Conservation (phyloP, 2,329 filamentous ascomycete species). For the Didymella glomerata region DNA sequence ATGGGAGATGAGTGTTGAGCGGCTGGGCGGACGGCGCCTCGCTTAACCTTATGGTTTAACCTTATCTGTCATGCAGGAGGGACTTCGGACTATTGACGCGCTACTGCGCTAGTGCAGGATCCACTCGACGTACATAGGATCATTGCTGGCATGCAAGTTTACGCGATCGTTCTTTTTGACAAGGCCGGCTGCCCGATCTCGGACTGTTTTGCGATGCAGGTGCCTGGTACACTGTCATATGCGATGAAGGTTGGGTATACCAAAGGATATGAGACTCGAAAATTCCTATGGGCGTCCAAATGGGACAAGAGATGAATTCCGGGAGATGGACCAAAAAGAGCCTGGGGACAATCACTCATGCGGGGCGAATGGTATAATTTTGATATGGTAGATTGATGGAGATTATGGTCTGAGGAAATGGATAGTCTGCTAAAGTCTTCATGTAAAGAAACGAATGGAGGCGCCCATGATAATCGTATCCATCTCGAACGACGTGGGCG, state of each 20-base stretch:
- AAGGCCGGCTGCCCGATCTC: neutral
- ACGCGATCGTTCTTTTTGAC: neutral
- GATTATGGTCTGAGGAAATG: constrained; percentile 6
- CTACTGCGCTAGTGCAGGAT: constrained; percentile 5
- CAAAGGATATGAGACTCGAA: neutral
- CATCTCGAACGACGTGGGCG: neutral
- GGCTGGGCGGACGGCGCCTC: constrained; percentile 3
- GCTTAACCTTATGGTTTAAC: neutral
- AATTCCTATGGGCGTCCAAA: neutral
- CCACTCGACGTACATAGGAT: neutral
- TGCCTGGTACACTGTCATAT: neutral
- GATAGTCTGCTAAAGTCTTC: constrained; percentile 5
- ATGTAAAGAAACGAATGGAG: constrained; percentile 4
- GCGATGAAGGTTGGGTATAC: neutral
- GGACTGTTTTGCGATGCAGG: neutral
- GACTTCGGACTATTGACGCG: constrained; percentile 8
- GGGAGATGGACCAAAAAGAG: neutral
- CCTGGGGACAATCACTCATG: neutral
- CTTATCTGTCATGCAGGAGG: neutral
- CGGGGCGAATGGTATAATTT: neutral
- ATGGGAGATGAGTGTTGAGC: constrained; percentile 8
- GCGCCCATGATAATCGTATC: constrained; percentile 2
- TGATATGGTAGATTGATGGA: neutral
- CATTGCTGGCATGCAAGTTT: neutral
- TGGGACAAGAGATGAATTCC: neutral